Conservation (phyloP, 2,329 filamentous ascomycete genomes). For the Colletotrichum shisoi region DNA sequence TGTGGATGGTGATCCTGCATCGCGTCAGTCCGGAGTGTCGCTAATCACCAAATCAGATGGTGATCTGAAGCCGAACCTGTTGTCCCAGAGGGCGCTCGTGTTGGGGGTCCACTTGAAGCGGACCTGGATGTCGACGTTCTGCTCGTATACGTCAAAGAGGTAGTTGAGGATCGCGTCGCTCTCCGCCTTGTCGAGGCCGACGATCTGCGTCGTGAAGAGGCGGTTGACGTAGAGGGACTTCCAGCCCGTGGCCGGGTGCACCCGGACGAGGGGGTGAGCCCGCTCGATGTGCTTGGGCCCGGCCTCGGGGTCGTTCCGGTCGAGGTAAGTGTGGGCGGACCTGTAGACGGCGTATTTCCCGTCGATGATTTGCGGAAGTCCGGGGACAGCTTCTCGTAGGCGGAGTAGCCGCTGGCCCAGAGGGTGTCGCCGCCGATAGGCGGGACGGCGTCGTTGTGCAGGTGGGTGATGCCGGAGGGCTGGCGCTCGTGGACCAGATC, state of each 20-base stretch:
- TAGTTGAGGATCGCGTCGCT: conserved; percentile 73
- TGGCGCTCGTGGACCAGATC: conserved; percentile 76
- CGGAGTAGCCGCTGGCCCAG: conserved; percentile 74
- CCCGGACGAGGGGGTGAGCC: conserved; percentile 71
- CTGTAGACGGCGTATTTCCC: conserved; percentile 70
- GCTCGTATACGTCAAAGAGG: conserved; percentile 72
- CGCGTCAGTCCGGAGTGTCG: not conserved
- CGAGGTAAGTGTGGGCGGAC: conserved; percentile 72
- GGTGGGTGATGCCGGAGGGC: conserved; percentile 73
- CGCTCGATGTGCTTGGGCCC: conserved; percentile 74
- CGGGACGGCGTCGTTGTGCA: conserved; percentile 74
- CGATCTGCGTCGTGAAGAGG: conserved; percentile 71
- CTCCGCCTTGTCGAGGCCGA: conserved; percentile 73
- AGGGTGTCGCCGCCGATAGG: conserved; percentile 73
- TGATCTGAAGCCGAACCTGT: too few relatives aligned
- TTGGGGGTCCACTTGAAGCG: conserved; percentile 74
- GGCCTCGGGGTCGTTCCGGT: conserved; percentile 66
- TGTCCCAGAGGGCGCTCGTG: conserved; percentile 76
- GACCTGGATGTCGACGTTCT: conserved; percentile 74
- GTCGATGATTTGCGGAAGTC: conserved; percentile 75
- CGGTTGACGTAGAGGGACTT: conserved; percentile 77
- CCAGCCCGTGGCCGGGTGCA: conserved; percentile 78
- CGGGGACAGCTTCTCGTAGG: conserved; percentile 76
- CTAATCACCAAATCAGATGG: too few relatives aligned
- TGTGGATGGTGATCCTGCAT: conserved; percentile 73